These are phyloP conservation scores for Peltaster fructicola DNA, from an alignment of 2,329 filamentous ascomycete genomes.

Conservation along the genomic window DNA sequence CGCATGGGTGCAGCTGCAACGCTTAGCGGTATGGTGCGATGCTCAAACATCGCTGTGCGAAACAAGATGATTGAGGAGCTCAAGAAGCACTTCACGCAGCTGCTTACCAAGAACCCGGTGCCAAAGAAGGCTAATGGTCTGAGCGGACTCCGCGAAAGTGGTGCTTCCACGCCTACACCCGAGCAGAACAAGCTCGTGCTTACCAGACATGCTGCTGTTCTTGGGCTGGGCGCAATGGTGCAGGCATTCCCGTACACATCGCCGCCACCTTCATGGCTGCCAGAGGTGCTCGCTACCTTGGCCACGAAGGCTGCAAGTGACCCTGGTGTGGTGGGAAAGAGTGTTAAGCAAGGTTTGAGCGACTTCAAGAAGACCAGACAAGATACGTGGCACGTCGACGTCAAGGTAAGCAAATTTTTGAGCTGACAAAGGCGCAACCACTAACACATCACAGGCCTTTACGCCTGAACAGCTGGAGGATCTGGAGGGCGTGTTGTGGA, in stretches of 20 bases:
- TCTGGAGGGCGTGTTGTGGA: conserved; percentile 91
- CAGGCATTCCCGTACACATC: conserved; percentile 94
- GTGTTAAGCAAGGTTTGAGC: conserved; percentile 80
- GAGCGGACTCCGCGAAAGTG: conserved; percentile 13
- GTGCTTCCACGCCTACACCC: conserved; percentile 47
- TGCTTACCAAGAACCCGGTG: conserved; percentile 69
- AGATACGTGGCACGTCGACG: conserved; percentile 95
- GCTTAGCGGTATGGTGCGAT: conserved; percentile 92
- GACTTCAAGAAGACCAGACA: conserved; percentile 99
- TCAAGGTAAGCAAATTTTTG: conserved; percentile 58
- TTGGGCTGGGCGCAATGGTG: conserved; percentile 78
- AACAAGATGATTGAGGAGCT: conserved; percentile 59
- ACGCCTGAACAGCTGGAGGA: conserved; percentile 86
- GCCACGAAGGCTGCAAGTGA: conserved; percentile 76
- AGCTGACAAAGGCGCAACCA: not conserved
- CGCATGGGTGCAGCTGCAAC: conserved; percentile 84
- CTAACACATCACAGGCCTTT: conserved; percentile 41
- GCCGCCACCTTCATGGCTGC: conserved; percentile 85
- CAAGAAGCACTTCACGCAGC: conserved; percentile 59
- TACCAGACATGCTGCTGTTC: conserved; percentile 70
- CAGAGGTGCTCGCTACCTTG: conserved; percentile 71
- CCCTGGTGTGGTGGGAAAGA: conserved; percentile 82
- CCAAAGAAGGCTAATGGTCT: conserved; percentile 45
- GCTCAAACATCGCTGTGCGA: conserved; percentile 67
- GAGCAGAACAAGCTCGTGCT: conserved; percentile 63